These are phyloP conservation scores for Senna siamea DNA, from an alignment of 306 rosid genomes.

Conservation along the genomic window DNA sequence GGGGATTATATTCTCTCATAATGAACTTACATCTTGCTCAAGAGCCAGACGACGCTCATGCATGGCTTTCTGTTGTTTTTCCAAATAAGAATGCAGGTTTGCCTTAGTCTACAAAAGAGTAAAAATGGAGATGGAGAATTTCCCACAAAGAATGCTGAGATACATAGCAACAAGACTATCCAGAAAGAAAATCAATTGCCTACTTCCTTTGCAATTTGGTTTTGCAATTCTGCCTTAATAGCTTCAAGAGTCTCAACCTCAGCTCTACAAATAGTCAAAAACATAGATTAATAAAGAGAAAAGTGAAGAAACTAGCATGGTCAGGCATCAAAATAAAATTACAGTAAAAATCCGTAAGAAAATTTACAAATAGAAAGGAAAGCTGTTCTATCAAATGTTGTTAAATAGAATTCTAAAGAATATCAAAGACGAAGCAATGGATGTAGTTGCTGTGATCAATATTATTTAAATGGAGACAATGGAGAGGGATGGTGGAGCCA, in stretches of 20 bases:
- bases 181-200: constrained; percentile 37
- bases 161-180: constrained; percentile 8
- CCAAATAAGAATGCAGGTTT: constrained; percentile 56
- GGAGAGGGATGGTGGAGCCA: neutral
- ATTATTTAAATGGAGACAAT: neutral
- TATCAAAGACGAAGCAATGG: neutral
- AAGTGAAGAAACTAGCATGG: constrained; percentile 22
- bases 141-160: constrained; percentile 37
- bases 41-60: constrained; percentile 76
- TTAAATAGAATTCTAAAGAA: neutral
- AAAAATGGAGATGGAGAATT: constrained; percentile 22
- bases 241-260: constrained; percentile 79
- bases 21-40: constrained; percentile 75
- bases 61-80: constrained; percentile 60
- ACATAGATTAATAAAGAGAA: constrained; percentile 39
- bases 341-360: neutral
- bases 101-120: constrained; percentile 56
- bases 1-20: constrained; percentile 22
- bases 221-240: constrained; percentile 63
- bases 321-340: constrained; percentile 24
- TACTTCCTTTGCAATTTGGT: constrained; percentile 67
- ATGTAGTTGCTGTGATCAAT: neutral
- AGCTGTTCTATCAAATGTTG: neutral
- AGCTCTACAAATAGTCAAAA: constrained; percentile 54
- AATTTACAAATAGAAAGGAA: neutral